phyloP scores from a whole-genome alignment of 1,284 basidiomycete species.

The Tylopilus sp. region DNA sequence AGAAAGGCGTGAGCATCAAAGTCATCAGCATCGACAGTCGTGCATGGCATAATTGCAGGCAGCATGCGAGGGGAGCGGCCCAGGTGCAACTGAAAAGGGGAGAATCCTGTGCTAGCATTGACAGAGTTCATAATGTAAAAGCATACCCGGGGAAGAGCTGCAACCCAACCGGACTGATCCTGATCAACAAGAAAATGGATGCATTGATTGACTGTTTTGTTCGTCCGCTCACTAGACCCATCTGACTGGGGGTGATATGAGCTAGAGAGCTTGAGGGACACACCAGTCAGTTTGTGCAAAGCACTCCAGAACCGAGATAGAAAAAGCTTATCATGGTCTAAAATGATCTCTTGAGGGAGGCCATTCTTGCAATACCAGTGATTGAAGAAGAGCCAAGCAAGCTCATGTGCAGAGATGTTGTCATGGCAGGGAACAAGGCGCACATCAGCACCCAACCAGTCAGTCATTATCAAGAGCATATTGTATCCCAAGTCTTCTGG shows the following conservation, averaged over 20 bases:
- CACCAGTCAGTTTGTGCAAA: background rate
- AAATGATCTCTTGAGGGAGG: background rate
- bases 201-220: slow-evolving; percentile 1
- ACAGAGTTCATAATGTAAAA: slow-evolving; percentile 29
- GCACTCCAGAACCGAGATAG: background rate
- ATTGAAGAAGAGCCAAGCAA: background rate
- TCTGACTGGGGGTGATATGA: slow-evolving; percentile 23
- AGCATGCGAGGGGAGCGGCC: slow-evolving; percentile 42
- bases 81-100: background rate
- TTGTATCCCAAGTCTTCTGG: background rate
- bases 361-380: background rate
- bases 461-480: background rate
- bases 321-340: background rate
- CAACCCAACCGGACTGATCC: slow-evolving; percentile 30
- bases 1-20: slow-evolving; percentile 38
- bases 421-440: background rate
- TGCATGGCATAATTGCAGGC: slow-evolving; percentile 37
- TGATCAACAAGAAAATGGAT: background rate
- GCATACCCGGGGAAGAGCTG: slow-evolving; percentile 24
- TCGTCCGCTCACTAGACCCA: slow-evolving; percentile 8
- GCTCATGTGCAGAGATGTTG: background rate
- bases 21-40: slow-evolving; percentile 10
- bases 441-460: background rate
- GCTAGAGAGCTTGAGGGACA: slow-evolving; percentile 13
- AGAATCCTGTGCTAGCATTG: slow-evolving; percentile 23